Evolutionary conservation across 495 filamentous ascomycete species (phyloP).

Genomic region (Tuber brumale): DNA sequence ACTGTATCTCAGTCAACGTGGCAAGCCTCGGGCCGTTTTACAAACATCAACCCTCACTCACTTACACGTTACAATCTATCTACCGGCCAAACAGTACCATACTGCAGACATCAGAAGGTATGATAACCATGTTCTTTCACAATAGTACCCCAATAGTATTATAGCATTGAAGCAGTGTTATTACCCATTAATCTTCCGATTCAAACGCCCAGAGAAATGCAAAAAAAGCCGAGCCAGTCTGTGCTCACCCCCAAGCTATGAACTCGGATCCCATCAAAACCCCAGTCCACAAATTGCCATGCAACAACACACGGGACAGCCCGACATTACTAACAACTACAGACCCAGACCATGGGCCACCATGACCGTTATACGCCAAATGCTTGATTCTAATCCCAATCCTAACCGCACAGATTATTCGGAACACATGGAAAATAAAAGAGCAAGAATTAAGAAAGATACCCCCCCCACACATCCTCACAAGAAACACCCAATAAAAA

Average conservation of each 20-base stretch:
- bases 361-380: background rate
- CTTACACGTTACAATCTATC: background rate
- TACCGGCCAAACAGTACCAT: too few species aligned
- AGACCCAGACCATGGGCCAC: background rate
- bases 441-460: background rate
- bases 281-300: background rate
- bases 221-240: background rate
- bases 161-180: background rate
- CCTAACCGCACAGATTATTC: background rate
- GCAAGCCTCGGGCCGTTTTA: background rate
- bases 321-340: background rate
- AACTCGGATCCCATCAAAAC: background rate
- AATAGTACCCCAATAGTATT: background rate
- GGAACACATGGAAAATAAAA: background rate
- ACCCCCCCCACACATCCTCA: background rate
- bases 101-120: background rate
- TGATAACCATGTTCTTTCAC: background rate
- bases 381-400: slow-evolving; percentile 6
- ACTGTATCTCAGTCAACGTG: background rate
- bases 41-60: background rate
- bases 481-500: background rate
- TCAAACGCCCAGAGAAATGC: background rate
- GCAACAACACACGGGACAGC: background rate
- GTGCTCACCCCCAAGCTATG: background rate
- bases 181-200: background rate